Base-by-base conservation (phyloP, 176 grass and related monocot species). In the Musa troglodytarum region DNA sequence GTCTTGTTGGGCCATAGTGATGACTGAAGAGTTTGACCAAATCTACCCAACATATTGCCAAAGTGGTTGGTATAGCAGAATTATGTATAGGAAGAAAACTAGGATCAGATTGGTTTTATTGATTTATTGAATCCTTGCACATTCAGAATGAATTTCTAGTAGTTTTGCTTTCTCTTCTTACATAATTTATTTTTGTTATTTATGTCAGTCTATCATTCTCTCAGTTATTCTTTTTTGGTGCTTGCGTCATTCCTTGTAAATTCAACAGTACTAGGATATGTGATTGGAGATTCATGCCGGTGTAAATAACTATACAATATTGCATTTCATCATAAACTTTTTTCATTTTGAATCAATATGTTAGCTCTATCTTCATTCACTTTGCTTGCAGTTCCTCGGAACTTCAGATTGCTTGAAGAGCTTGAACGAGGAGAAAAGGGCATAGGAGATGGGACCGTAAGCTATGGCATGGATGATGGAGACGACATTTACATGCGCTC, bases 401-500 rank as follows among this genome's bases (percentile, higher is more conserved):
- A 93, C 79, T 93, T 93, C 68, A 70, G 68, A 52, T 51, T 70
- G 43, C 68, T 70, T 0, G 68, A 70, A 70, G 68, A 70, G 68
- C 68, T 70, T 10, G 68, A 70, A 70, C 68, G 68, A 5, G 68
- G 68, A 50, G 68, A 70, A 49, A 70, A 70, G 68, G 68, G 68
- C 68, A 92, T 92, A 82, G 89, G 89, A 80, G 89, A 92, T 84
- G 89, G 86, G 53, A 88, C 86, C 15, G 89, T 92, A 52, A 92
- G 89, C 76, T 92, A 92, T 74, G 89, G 89, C 67, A 92, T 92
- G 89, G 89, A 70, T 20, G 68, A 70, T 12, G 68, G 68, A 70
- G 68, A 70, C 52, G 68, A 70, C 68, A 50, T 70, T 49, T 70
- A 70, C 11, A 70, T 70, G 68, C 68, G 68, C n/a, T 70, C 68